Evolutionary conservation across 345 rosid genomes (phyloP), one percentile per base, ranked within the genome.

Genomic region (Toxicodendron radicans): DNA sequence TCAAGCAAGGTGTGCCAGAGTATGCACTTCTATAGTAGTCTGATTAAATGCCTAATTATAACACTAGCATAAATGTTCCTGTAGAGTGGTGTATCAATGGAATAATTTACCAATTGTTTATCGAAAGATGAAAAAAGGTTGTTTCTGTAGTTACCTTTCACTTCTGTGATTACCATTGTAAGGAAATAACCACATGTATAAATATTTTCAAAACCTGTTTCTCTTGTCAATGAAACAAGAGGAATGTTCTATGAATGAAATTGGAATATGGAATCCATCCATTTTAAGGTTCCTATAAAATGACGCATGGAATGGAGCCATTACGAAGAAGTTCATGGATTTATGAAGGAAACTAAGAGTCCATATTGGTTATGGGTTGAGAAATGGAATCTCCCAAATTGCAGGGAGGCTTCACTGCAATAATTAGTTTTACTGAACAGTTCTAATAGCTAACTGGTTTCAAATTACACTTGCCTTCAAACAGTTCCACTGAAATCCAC

Each of bases 1-100:
- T 76, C 46, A 54, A 38, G 64, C 8, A 61, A 75, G 5, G 54
- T 30, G 5, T 68, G 38, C 58, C 52, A 70, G 21, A 17, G 35
- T 35, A 57, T 65, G 57, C 48, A 23, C 32, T 46, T 7, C 5
- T 14, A 24, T 51, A 71, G 51, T 24, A 16, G 51, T 30, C 59
- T 33, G 58, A 24, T 63, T 71, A 27, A 13, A 70, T 32, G 46
- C 64, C 64, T 63, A 23, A 63, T 3, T 45, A 30, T 24, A 71
- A 45, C 6, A 62, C 16, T 27, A 53, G 10, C 52, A 43, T 43
- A 16, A 64, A 20, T 43, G 53, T 27, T 23, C 51, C 33, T 48
- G 35, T 38, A 66, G 45, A 51, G 51, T 9, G 17, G 14, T 33
- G 30, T 27, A 12, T 16, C 38, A 32, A 49, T 16, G 54, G 54